These are phyloP conservation scores for Vitis cinerea DNA, from an alignment of 164 flowering plant species.

Conservation along the genomic window DNA sequence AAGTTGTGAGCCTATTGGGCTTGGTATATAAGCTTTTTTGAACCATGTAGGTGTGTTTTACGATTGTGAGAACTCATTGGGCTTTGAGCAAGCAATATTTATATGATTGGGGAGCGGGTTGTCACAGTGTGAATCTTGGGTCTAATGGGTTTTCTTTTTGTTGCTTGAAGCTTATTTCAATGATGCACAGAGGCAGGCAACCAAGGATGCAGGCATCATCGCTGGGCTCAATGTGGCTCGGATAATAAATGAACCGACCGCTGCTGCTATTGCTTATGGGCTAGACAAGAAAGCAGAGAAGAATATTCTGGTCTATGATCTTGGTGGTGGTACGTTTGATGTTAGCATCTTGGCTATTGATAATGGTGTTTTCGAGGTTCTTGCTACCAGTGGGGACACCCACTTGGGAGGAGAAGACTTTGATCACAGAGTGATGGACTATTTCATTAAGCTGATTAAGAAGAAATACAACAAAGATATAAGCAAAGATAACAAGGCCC, in stretches of 20 bases:
- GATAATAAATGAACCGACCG: slow-evolving; percentile 62
- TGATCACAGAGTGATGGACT: slow-evolving; percentile 54
- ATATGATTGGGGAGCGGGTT: too few species aligned
- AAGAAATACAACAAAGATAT: slow-evolving; percentile 49
- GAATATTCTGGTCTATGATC: slow-evolving; percentile 49
- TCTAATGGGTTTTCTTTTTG: neutral
- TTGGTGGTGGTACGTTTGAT: slow-evolving; percentile 65
- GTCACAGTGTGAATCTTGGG: neutral
- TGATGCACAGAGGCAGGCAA: slow-evolving; percentile 61
- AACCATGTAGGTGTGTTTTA: too few species aligned
- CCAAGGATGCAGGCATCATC: slow-evolving; percentile 54
- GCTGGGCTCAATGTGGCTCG: slow-evolving; percentile 56
- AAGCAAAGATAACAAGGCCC: slow-evolving; percentile 45
- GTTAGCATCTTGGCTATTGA: slow-evolving; percentile 46
- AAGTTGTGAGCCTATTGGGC: too few species aligned
- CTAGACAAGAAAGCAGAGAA: slow-evolving; percentile 45
- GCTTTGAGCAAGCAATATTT: too few species aligned
- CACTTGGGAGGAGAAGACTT: slow-evolving; percentile 65
- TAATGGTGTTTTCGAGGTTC: slow-evolving; percentile 53
- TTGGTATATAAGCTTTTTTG: too few species aligned
- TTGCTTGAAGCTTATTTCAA: slow-evolving; percentile 51
- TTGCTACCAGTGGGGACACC: slow-evolving; percentile 53
- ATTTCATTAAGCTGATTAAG: slow-evolving; percentile 49
- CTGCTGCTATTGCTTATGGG: slow-evolving; percentile 59
- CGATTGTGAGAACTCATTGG: too few species aligned